Conservation (phyloP, 1,139 yeast genomes). For the Yamadazyma triangularis region DNA sequence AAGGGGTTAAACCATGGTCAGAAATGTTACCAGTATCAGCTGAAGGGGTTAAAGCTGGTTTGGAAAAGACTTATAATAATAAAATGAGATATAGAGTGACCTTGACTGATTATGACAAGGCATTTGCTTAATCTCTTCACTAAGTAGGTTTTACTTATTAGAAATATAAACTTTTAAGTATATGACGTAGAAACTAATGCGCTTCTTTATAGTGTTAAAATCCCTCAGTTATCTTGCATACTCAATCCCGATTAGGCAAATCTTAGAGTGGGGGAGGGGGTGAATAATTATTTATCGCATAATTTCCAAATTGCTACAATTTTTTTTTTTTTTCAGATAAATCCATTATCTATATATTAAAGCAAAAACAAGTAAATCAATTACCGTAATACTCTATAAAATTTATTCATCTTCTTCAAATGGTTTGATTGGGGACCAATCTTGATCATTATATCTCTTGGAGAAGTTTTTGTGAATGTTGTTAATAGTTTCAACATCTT, state of each 20-base stretch:
- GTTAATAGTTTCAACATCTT: conserved; percentile 49
- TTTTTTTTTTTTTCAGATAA: too few species aligned
- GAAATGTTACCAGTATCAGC: conserved; percentile 53
- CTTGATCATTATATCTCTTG: conserved; percentile 43
- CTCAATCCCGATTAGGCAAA: too few species aligned
- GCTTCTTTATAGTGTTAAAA: too few species aligned
- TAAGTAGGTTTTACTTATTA: too few species aligned
- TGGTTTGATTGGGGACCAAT: conserved; percentile 26
- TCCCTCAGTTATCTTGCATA: too few species aligned
- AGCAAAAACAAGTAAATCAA: background rate
- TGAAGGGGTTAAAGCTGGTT: conserved; percentile 46
- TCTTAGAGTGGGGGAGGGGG: too few species aligned
- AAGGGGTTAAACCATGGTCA: conserved; percentile 54
- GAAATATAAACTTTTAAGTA: too few species aligned
- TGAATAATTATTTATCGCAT: too few species aligned
- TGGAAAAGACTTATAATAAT: conserved; percentile 45
- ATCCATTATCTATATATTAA: background rate
- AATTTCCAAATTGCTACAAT: too few species aligned
- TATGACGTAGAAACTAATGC: too few species aligned
- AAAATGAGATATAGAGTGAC: conserved; percentile 51
- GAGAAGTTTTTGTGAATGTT: conserved; percentile 41
- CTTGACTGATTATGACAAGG: conserved; percentile 31
- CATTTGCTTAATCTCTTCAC: conserved; percentile 5
- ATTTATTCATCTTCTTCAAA: conserved; percentile 8
- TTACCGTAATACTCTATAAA: conserved; percentile 1